phyloP scores from a whole-genome alignment of 1,284 basidiomycete genomes.

The Puccinia horiana region DNA sequence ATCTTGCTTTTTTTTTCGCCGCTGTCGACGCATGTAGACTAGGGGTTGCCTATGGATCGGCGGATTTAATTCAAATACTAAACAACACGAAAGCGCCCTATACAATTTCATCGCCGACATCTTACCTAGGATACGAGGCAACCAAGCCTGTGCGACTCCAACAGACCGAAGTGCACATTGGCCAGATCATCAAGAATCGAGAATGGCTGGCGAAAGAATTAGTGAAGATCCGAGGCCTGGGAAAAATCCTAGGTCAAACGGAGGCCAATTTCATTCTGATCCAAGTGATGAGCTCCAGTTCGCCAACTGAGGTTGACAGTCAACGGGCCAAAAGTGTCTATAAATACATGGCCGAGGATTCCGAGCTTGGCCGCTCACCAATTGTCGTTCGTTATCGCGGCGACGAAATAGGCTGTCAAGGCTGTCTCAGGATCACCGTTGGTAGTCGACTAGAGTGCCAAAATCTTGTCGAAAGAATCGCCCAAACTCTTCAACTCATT shows the following conservation, averaged over 20 bases:
- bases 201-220: constrained; percentile 62
- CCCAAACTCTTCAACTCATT: constrained; percentile 50
- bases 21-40: constrained; percentile 64
- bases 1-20: constrained; percentile 4
- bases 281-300: constrained; percentile 64
- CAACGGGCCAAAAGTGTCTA: constrained; percentile 72
- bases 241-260: constrained; percentile 74
- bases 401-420: constrained; percentile 79
- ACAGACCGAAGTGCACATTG: constrained; percentile 70
- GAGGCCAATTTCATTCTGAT: constrained; percentile 90
- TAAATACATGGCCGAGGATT: constrained; percentile 73
- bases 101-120: constrained; percentile 89
- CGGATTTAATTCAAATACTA: constrained; percentile 84
- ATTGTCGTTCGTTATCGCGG: constrained; percentile 91
- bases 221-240: constrained; percentile 68
- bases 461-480: constrained; percentile 52
- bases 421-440: constrained; percentile 84
- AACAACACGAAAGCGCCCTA: constrained; percentile 97
- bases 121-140: constrained; percentile 77
- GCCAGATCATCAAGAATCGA: constrained; percentile 68
- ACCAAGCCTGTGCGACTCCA: constrained; percentile 69
- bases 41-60: constrained; percentile 85
- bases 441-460: constrained; percentile 79
- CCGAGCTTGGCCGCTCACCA: constrained; percentile 58
- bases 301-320: constrained; percentile 68